Evolutionary conservation across 257 asterid species (phyloP), one percentile per base, ranked within the genome.

Genomic region (Nicotiana noctiflora): DNA sequence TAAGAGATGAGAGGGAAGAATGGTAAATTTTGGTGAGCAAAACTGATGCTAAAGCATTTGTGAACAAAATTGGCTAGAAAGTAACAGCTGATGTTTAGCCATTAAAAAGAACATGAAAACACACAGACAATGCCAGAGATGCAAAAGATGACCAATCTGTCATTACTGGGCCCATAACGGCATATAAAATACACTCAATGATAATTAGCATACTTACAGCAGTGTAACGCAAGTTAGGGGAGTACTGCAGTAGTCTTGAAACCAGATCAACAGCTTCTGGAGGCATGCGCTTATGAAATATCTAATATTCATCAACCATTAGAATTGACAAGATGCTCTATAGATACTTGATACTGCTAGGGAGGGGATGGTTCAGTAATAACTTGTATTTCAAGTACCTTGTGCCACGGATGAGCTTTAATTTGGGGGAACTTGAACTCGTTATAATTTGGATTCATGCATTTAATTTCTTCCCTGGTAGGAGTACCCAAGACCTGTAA

Each of bases 391-490:
- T n/a, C 40, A 57, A 52, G 32, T 80, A 88, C 93, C 93, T 90
- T 90, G 85, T 90, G 91, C 93, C 93, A 90, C 14, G 93, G 93
- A 85, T 89, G 93, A 59, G 93, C 91, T 85, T 89, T 89, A 80
- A 89, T 88, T 83, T 88, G 93, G 3, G 93, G 93, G 65, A 88
- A 90, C 79, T 88, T 90, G 85, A 82, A 90, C 80, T 88, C 91
- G 0, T 89, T 90, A 84, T 90, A 90, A 75, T 90, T 90, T 57
- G 93, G 93, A 78, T 88, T 90, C 93, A 90, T 90, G 81, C 93
- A 90, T 83, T 90, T 90, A 63, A 90, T 90, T 84, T 90, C 93
- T 79, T 90, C 93, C 84, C 90, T 84, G 3, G 93, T 90, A 53
- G 93, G 93, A 82, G 93, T 88, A 46, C 93, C 93, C 84, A 90